Percentiles rank a stretch among this genome's conserved stretches.
Conservation (phyloP, 305 asterid genomes). For the Petunia hybrid region DNA sequence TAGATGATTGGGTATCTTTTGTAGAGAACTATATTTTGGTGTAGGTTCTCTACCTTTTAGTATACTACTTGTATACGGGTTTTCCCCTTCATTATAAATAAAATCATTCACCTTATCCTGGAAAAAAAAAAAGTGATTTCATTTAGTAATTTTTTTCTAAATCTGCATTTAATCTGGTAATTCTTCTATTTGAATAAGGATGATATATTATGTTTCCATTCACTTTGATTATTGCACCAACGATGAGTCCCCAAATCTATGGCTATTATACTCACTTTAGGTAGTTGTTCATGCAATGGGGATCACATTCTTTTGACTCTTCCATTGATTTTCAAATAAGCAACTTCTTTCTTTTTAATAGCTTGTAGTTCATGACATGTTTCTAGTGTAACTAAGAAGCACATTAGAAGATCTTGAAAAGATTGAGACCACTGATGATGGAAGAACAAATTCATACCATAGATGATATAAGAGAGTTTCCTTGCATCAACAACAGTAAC, state of each 20-base stretch:
- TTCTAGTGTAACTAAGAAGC: neutral
- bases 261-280: constrained; percentile 5
- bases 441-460: constrained; percentile 56
- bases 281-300: constrained; percentile 19
- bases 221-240: constrained; percentile 3
- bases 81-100: too few relatives aligned
- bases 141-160: neutral
- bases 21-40: too few relatives aligned
- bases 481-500: constrained; percentile 93
- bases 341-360: neutral
- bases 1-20: too few relatives aligned
- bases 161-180: constrained; percentile 2
- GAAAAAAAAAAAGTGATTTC: neutral
- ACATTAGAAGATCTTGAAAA: neutral
- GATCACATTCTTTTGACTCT: neutral
- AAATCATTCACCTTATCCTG: too few relatives aligned
- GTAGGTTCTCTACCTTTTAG: too few relatives aligned
- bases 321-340: constrained; percentile 2
- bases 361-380: neutral
- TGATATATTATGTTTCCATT: neutral
- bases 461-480: constrained; percentile 80
- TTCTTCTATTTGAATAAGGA: constrained; percentile 16
- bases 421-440: constrained; percentile 13
- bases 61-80: too few relatives aligned
- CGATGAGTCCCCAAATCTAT: neutral